Evolutionary conservation across 192 early-diverging fungal species (phyloP).

Genomic region (Coemansia sp.): DNA sequence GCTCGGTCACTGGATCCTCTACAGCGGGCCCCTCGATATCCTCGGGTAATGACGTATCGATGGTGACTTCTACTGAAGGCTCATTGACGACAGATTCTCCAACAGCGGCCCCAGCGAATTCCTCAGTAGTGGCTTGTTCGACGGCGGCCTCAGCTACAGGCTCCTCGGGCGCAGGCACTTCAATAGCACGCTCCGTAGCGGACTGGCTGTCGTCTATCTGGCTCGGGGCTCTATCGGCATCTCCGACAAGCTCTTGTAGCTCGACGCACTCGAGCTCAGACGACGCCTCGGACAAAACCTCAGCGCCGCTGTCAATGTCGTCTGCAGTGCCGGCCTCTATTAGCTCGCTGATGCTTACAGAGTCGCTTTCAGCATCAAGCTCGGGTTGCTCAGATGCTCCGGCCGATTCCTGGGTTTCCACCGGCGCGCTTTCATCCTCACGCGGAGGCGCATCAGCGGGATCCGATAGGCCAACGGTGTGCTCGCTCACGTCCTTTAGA

Average conservation of each 20-base stretch:
- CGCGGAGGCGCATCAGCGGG: neutral
- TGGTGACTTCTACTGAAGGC: neutral
- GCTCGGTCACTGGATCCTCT: neutral
- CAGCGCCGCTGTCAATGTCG: neutral
- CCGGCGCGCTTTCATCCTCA: neutral
- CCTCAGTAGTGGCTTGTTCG: neutral
- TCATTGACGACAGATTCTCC: neutral
- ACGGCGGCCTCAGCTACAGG: neutral
- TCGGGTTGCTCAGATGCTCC: neutral
- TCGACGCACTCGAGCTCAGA: conserved; percentile 5
- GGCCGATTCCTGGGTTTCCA: neutral
- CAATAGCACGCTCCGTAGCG: neutral
- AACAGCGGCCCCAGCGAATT: neutral
- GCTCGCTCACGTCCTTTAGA: conserved; percentile 22
- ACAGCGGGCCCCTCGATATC: neutral
- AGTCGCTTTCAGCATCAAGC: neutral
- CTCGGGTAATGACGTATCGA: neutral
- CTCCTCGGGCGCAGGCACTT: conserved; percentile 14
- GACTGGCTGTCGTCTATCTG: neutral
- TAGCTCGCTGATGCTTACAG: neutral
- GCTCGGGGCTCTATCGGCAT: neutral
- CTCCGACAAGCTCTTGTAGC: conserved; percentile 1
- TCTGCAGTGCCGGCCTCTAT: neutral
- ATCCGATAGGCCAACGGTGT: neutral
- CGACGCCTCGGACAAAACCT: neutral